phyloP scores from a whole-genome alignment of 1,284 basidiomycete species.

The Heterobasidion irregulare region DNA sequence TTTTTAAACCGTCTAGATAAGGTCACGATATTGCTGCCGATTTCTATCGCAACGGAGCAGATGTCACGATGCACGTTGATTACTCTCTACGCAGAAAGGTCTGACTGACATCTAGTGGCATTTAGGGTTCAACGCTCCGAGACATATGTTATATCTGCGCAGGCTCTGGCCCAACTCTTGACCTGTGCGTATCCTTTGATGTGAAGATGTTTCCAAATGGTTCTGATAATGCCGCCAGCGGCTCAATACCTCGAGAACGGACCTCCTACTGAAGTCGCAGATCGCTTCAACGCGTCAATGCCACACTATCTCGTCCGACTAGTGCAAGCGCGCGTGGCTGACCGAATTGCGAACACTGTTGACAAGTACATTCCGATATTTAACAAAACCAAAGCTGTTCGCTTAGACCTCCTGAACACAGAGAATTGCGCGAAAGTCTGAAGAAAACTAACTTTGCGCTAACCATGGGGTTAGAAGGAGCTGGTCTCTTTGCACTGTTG shows the following conservation, averaged over 20 bases:
- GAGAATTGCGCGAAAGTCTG: conserved; percentile 48
- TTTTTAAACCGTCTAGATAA: not conserved
- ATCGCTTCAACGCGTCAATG: not conserved
- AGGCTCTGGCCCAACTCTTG: conserved; percentile 26
- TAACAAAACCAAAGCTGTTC: no score
- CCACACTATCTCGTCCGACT: not conserved
- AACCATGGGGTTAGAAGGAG: conserved; percentile 43
- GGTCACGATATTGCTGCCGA: conserved; percentile 37
- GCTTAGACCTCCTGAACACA: conserved; percentile 13
- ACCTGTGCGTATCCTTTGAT: conserved; percentile 25
- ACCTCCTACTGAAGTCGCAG: not conserved
- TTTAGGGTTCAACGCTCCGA: conserved; percentile 45
- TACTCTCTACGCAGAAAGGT: not conserved
- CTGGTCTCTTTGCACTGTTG: conserved; percentile 39
- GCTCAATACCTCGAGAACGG: not conserved
- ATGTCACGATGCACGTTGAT: conserved; percentile 15
- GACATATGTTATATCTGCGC: conserved; percentile 53
- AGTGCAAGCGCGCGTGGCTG: not conserved
- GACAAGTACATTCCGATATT: conserved; percentile 9
- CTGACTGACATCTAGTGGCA: conserved; percentile 16
- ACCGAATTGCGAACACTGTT: not conserved
- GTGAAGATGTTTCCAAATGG: conserved; percentile 15
- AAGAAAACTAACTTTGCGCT: conserved; percentile 50
- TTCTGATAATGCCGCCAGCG: not conserved
- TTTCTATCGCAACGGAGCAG: conserved; percentile 34